These are phyloP conservation scores for Pyrenophora teres DNA, from an alignment of 2,329 filamentous ascomycete species.

Conservation along the genomic window DNA sequence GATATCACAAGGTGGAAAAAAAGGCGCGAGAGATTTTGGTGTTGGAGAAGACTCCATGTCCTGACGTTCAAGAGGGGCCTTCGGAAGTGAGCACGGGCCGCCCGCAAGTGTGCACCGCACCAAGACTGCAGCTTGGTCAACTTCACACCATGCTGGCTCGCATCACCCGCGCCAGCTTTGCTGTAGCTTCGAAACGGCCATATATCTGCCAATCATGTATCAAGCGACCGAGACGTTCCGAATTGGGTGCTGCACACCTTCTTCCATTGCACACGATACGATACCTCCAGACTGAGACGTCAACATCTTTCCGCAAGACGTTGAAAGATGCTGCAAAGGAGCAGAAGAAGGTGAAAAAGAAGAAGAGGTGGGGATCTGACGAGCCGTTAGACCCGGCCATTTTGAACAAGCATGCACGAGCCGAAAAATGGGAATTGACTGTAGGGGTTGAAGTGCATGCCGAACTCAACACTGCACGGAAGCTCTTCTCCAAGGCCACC, in stretches of 20 bases:
- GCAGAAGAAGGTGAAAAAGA: constrained; percentile 31
- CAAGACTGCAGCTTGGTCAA: constrained; percentile 19
- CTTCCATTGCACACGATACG: constrained; percentile 11
- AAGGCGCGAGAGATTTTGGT: constrained; percentile 5
- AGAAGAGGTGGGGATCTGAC: neutral
- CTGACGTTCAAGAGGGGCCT: constrained; percentile 2
- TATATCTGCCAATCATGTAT: constrained; percentile 41
- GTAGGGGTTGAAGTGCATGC: constrained; percentile 98
- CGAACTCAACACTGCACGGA: constrained; percentile 84
- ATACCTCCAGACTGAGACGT: constrained; percentile 31
- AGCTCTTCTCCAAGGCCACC: constrained; percentile 78
- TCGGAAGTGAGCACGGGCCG: constrained; percentile 27
- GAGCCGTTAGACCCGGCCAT: constrained; percentile 5
- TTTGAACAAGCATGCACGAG: constrained; percentile 23
- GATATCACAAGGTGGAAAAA: neutral
- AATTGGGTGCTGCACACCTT: constrained; percentile 17
- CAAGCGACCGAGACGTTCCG: constrained; percentile 18
- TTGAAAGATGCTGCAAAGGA: constrained; percentile 47
- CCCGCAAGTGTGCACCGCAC: constrained; percentile 24
- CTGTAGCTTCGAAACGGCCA: constrained; percentile 26
- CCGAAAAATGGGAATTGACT: constrained; percentile 82
- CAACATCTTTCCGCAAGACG: constrained; percentile 41
- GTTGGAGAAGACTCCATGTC: constrained; percentile 1
- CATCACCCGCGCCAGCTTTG: constrained; percentile 26
- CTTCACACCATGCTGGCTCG: constrained; percentile 38